Evolutionary conservation across 768 basidiomycete species (phyloP).

Genomic region (Mycena epipterygia): DNA sequence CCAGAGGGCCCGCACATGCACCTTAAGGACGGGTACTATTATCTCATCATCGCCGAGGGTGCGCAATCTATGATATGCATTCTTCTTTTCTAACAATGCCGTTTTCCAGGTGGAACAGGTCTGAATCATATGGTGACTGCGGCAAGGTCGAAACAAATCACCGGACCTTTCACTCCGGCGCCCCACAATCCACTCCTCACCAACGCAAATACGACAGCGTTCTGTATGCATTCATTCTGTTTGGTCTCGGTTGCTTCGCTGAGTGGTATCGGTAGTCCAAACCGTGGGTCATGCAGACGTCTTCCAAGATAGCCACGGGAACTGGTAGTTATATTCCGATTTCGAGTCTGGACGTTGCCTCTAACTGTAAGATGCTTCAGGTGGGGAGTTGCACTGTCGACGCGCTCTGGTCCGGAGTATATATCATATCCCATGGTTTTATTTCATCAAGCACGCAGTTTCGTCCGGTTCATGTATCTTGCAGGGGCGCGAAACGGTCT

Average conservation of each 20-base stretch:
- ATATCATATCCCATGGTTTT: constrained; percentile 43
- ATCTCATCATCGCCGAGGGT: constrained; percentile 55
- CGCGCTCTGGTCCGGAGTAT: constrained; percentile 42
- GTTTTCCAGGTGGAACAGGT: constrained; percentile 44
- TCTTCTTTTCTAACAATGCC: not conserved
- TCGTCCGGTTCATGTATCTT: not conserved
- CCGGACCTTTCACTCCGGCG: constrained; percentile 39
- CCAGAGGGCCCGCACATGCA: constrained; percentile 46
- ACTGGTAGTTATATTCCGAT: constrained; percentile 46
- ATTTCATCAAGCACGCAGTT: not conserved
- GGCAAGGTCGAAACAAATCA: constrained; percentile 44
- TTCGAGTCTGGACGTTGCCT: too few species aligned
- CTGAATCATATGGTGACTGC: constrained; percentile 40
- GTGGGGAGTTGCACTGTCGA: constrained; percentile 45
- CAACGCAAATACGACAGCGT: constrained; percentile 42
- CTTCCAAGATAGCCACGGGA: constrained; percentile 47
- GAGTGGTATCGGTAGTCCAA: constrained; percentile 41
- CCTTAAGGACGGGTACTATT: constrained; percentile 47
- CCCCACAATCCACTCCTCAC: constrained; percentile 45
- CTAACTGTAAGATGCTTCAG: too few species aligned
- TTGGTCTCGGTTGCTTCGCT: not conserved
- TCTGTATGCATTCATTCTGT: constrained; percentile 34
- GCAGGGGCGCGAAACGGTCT: constrained; percentile 52
- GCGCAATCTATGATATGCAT: not conserved
- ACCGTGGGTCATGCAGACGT: constrained; percentile 56